Evolutionary conservation across 345 rosid genomes (phyloP).

Genomic region (Geranium brycei): DNA sequence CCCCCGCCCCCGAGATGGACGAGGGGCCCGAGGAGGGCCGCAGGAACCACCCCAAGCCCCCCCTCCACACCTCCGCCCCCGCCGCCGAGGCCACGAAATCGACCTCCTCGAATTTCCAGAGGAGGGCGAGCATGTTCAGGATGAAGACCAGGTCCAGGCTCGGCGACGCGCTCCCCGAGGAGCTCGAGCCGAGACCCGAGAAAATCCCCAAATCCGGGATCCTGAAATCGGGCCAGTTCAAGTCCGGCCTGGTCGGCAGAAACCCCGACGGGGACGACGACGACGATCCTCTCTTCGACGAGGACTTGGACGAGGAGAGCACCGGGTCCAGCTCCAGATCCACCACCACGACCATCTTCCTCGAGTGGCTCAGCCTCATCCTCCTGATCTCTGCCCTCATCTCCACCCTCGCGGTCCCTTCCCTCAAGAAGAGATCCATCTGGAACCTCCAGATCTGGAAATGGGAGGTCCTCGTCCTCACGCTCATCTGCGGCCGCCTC

Average conservation of each 20-base stretch:
- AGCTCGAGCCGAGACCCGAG: constrained; percentile 24
- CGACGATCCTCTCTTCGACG: constrained; percentile 47
- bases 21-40: background rate
- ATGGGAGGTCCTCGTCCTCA: constrained; percentile 53
- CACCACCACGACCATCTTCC: constrained; percentile 8
- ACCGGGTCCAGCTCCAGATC: constrained; percentile 21
- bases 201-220: too few species aligned
- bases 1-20: background rate
- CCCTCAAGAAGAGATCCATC: constrained; percentile 10
- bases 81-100: constrained; percentile 31
- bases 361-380: constrained; percentile 48
- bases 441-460: constrained; percentile 52
- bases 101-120: constrained; percentile 36
- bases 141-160: constrained; percentile 68
- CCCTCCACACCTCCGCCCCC: background rate
- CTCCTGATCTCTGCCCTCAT: constrained; percentile 24
- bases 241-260: constrained; percentile 1
- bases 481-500: constrained; percentile 55
- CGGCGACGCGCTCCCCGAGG: constrained; percentile 40
- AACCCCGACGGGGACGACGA: constrained; percentile 23
- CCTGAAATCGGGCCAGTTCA: background rate
- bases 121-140: constrained; percentile 27
- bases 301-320: constrained; percentile 51
- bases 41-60: too few species aligned
- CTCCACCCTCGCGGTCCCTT: constrained; percentile 31